Base-by-base conservation (phyloP, 345 rosid genomes). In the Salix caprea region DNA sequence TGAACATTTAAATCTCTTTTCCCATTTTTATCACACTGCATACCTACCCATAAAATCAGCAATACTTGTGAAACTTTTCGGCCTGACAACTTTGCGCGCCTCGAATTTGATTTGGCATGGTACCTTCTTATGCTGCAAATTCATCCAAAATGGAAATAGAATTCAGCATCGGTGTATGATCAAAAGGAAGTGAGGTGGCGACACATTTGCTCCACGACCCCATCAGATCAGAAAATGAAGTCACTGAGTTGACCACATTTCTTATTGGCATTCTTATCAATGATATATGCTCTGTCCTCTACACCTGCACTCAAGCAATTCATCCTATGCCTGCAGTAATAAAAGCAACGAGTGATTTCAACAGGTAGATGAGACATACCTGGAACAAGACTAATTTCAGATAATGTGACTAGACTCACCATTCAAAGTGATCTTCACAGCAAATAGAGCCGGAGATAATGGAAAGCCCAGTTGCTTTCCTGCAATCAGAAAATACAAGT, bases 361-460 rank as follows among this genome's bases (percentile, higher is more conserved):
- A 10, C 11, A 2, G 30, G 19, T 44, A 2, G 7, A 28, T 10
- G 11, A n/a, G 52, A 50, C 1, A 67, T 7, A 40, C 26, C 16
- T 12, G 16, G 26, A 66, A 70, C 23, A 54, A 39, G 42, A 62
- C 39, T 30, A 40, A 50, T 42, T 48, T 62, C 62, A 15, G 44
- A 10, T 36, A 52, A 73, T 48, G 56, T 13, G 26, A 48, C 39
- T 26, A 60, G 6, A 40, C 80, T 66, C 67, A 89, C 96, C 93
- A 90, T 70, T 82, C 84, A 85, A 89, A 89, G 81, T 91, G 96
- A 82, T 90, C 93, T 61, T 90, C 92, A 46, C 96, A 90, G 81
- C 92, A 88, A 76, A 91, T 80, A 39, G 96, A 87, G 76, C 91
- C 91, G 80, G 81, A 67, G 40, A 91, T 83, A 37, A 91, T 80